A percentile compares a stretch with the other conserved stretches of the same genome.
These are phyloP conservation scores for Fusarium camptoceras DNA, from an alignment of 2,329 filamentous ascomycete genomes.

Conservation along the genomic window DNA sequence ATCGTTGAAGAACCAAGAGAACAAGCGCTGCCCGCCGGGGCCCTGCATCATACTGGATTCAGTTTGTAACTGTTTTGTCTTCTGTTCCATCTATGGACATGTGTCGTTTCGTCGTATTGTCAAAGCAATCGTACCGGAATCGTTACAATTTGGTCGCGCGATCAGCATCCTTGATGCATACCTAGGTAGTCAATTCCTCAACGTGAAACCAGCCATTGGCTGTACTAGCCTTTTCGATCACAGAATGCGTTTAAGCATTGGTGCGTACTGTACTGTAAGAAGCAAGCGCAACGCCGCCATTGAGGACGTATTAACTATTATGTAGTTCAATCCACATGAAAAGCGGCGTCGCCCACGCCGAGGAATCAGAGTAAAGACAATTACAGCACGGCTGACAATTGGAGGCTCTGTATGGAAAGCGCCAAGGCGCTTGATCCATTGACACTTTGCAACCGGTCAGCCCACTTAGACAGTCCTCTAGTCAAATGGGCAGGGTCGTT, in stretches of 20 bases:
- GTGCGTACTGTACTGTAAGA: background rate
- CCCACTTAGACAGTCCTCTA: conserved; percentile 16
- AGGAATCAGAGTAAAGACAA: conserved; percentile 37
- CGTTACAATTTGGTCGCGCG: conserved; percentile 17
- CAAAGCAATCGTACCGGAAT: background rate
- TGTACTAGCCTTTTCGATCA: background rate
- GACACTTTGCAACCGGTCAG: conserved; percentile 25
- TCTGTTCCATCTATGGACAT: background rate
- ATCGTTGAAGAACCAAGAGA: background rate
- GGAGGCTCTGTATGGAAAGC: conserved; percentile 33
- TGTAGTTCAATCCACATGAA: conserved; percentile 22
- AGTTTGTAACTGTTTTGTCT: background rate
- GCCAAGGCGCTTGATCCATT: conserved; percentile 39
- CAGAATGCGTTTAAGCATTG: background rate
- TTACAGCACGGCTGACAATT: conserved; percentile 41
- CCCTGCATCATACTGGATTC: background rate
- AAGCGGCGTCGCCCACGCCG: conserved; percentile 16
- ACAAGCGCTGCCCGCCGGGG: background rate
- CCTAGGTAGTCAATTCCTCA: background rate
- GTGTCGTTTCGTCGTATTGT: background rate
- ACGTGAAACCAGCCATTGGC: background rate
- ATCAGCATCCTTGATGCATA: conserved; percentile 7
- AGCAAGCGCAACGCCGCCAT: conserved; percentile 13
- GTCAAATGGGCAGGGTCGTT: background rate
- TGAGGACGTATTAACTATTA: conserved; percentile 10